Conservation (phyloP, 2,329 filamentous ascomycete species). For the Ceratocystis variospora region DNA sequence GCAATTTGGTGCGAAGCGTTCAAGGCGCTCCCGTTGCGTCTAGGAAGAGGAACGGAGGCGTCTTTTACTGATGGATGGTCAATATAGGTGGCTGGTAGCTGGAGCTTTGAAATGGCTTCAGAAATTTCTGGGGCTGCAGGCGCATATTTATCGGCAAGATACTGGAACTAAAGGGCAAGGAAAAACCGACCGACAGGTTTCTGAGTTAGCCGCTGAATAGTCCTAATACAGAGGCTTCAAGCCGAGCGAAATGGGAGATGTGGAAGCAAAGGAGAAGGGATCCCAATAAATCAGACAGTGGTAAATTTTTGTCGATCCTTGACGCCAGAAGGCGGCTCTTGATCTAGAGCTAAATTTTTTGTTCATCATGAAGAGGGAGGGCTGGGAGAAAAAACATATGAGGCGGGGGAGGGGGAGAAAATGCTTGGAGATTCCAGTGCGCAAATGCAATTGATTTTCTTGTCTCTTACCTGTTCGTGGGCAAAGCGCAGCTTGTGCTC, state of each 20-base stretch:
- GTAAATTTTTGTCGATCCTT: slow-evolving; percentile 46
- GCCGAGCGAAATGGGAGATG: not conserved
- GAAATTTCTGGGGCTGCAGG: slow-evolving; percentile 51
- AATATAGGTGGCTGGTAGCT: slow-evolving; percentile 41
- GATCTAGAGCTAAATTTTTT: slow-evolving; percentile 67
- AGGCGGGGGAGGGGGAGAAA: not conserved
- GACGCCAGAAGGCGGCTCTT: slow-evolving; percentile 47
- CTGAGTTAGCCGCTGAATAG: slow-evolving; percentile 10
- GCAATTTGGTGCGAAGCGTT: slow-evolving; percentile 45
- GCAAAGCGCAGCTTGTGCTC: slow-evolving; percentile 55
- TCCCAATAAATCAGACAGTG: slow-evolving; percentile 29
- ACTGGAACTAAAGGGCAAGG: slow-evolving; percentile 39
- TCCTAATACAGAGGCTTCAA: not conserved
- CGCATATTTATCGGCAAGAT: slow-evolving; percentile 54
- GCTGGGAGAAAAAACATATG: slow-evolving; percentile 12
- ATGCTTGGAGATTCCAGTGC: not conserved
- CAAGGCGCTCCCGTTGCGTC: slow-evolving; percentile 28
- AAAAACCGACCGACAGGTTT: not conserved
- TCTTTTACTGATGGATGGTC: slow-evolving; percentile 35
- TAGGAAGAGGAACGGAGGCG: slow-evolving; percentile 41
- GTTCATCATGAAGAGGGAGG: slow-evolving; percentile 30
- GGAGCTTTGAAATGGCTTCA: slow-evolving; percentile 52
- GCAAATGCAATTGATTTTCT: not conserved
- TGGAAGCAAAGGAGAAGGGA: slow-evolving; percentile 13
- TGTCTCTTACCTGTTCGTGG: slow-evolving; percentile 46